Evolutionary conservation across 345 rosid genomes (phyloP).

Genomic region (Lepidium aucheri): DNA sequence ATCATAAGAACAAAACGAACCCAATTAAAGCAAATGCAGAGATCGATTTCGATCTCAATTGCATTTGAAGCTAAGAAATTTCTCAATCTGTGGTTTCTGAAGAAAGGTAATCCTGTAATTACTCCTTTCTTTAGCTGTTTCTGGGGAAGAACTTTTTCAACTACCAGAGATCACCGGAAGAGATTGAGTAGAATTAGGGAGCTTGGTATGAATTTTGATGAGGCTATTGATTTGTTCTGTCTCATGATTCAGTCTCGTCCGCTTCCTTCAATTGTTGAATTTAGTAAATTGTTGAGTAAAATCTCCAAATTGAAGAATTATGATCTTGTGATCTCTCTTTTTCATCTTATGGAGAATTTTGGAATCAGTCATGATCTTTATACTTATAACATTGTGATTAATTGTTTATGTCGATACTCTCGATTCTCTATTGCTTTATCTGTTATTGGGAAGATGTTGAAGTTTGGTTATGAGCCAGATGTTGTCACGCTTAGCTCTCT

Average conservation of each 20-base stretch:
- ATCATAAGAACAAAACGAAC: not conserved
- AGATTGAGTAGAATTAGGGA: not conserved
- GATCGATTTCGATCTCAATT: not conserved
- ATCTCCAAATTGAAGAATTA: constrained; percentile 6
- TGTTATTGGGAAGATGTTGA: constrained; percentile 22
- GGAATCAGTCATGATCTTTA: constrained; percentile 23
- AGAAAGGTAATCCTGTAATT: constrained; percentile 1
- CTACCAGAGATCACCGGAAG: not conserved
- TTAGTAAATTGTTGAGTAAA: constrained; percentile 5
- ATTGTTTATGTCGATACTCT: constrained; percentile 14
- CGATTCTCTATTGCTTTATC: constrained; percentile 13
- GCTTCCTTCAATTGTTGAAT: constrained; percentile 16
- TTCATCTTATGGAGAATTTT: constrained; percentile 2
- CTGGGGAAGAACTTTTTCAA: not conserved
- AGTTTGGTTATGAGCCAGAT: constrained; percentile 17
- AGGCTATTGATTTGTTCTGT: not conserved
- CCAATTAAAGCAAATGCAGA: constrained; percentile 4
- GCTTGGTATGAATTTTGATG: not conserved
- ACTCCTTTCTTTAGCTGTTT: not conserved
- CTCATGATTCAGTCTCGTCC: constrained; percentile 20
- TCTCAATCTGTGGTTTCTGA: not conserved
- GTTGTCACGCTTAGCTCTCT: constrained; percentile 21
- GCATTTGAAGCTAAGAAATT: not conserved
- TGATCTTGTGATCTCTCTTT: constrained; percentile 10
- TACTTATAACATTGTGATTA: constrained; percentile 20